Conservation (phyloP, 2,329 filamentous ascomycete genomes). For the Hirsutella rhossiliensis region DNA sequence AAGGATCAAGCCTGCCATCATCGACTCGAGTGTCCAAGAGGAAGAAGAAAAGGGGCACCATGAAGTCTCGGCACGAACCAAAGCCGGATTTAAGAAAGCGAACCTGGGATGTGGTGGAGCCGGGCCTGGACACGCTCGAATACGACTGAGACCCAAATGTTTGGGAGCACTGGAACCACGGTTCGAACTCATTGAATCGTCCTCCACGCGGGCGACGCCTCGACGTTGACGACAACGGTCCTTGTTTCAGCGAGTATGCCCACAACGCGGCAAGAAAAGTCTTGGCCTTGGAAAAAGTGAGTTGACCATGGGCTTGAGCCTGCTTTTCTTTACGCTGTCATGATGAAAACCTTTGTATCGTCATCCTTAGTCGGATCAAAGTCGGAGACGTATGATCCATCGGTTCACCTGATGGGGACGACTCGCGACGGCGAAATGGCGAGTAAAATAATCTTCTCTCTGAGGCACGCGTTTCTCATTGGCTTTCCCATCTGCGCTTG, state of each 20-base stretch:
- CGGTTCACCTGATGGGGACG: constrained; percentile 17
- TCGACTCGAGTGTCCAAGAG: constrained; percentile 11
- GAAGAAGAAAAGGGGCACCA: constrained; percentile 26
- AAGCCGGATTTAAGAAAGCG: constrained; percentile 54
- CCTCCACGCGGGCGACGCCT: too few relatives aligned
- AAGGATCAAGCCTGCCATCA: neutral
- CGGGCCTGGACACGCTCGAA: constrained; percentile 45
- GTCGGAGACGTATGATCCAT: constrained; percentile 20
- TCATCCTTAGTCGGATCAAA: constrained; percentile 87
- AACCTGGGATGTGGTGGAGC: constrained; percentile 55
- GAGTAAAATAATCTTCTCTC: constrained; percentile 44
- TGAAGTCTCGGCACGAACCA: constrained; percentile 27
- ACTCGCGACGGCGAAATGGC: constrained; percentile 26
- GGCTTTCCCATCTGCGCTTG: neutral
- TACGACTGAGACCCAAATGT: constrained; percentile 36
- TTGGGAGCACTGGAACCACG: too few relatives aligned
- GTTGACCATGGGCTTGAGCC: neutral
- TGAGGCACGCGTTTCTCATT: constrained; percentile 20
- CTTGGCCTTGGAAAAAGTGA: too few relatives aligned
- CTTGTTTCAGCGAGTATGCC: too few relatives aligned
- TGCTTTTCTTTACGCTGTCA: constrained; percentile 14
- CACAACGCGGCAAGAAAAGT: too few relatives aligned
- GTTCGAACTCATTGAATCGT: too few relatives aligned
- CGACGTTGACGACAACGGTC: too few relatives aligned
- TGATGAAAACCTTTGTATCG: constrained; percentile 86